A percentile compares a stretch with the other conserved stretches of the same genome.
These are phyloP conservation scores for Moesziomyces parantarcticus DNA, from an alignment of 1,284 basidiomycete genomes.

Conservation along the genomic window DNA sequence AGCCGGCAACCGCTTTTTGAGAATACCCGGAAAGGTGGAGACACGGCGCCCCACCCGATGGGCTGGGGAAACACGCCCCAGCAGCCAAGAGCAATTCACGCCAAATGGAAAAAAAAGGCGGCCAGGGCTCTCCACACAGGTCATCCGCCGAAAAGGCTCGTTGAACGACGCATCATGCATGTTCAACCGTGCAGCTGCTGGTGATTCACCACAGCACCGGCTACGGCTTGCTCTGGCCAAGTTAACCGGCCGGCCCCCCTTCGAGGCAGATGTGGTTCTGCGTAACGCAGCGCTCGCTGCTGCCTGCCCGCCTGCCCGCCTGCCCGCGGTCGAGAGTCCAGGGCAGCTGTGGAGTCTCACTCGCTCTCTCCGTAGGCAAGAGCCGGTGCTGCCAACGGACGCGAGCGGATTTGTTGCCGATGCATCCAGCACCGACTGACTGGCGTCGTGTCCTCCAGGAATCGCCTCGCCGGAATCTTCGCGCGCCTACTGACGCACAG, in stretches of 20 bases:
- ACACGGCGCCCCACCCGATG: background rate
- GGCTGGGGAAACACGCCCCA: background rate
- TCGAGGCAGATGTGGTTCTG: too few relatives aligned
- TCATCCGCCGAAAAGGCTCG: too few relatives aligned
- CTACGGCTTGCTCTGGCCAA: background rate
- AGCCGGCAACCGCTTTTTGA: slow-evolving; percentile 2
- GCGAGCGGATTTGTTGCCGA: slow-evolving; percentile 27
- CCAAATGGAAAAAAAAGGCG: background rate
- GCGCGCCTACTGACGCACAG: background rate
- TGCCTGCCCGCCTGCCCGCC: too few relatives aligned
- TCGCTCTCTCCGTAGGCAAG: background rate
- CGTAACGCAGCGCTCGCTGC: background rate
- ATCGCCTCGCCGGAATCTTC: slow-evolving; percentile 7
- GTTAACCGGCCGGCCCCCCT: background rate
- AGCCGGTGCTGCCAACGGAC: slow-evolving; percentile 4
- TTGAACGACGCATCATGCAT: too few relatives aligned
- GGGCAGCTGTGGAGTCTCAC: background rate
- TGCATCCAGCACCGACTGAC: background rate
- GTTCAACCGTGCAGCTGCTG: too few relatives aligned
- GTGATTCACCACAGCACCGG: slow-evolving; percentile 2
- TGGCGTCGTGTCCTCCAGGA: background rate
- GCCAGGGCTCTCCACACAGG: background rate
- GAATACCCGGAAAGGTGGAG: slow-evolving; percentile 17
- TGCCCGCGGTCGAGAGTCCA: too few relatives aligned
- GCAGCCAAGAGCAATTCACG: background rate